A percentile compares a stretch with the other conserved stretches of the same genome.
These are phyloP conservation scores for Ceratobasidium sp. DNA, from an alignment of 1,284 basidiomycete genomes.

Conservation along the genomic window DNA sequence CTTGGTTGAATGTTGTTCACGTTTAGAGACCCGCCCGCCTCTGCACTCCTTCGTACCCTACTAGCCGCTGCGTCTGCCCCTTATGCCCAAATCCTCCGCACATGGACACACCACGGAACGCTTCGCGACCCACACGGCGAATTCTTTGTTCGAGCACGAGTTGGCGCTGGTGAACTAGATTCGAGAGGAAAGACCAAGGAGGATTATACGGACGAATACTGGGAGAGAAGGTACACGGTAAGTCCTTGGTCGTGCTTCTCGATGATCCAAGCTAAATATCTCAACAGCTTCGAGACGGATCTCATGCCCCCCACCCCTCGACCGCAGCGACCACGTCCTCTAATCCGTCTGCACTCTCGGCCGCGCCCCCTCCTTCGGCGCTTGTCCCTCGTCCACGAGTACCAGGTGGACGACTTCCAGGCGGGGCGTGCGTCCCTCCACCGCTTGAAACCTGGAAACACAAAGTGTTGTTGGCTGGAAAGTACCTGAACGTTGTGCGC, in stretches of 20 bases:
- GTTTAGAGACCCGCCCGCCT: conserved; percentile 78
- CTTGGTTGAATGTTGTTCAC: neutral
- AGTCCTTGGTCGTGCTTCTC: conserved; percentile 79
- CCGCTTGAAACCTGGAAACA: conserved; percentile 92
- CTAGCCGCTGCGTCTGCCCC: no score
- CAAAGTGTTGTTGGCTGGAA: conserved; percentile 91
- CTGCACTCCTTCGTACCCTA: conserved; percentile 77
- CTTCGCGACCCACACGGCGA: no score
- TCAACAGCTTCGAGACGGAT: conserved; percentile 10
- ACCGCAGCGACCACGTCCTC: conserved; percentile 19
- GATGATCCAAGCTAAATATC: conserved; percentile 64
- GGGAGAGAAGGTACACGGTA: no score
- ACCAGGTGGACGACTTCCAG: conserved; percentile 77
- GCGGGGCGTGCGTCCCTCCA: conserved; percentile 85
- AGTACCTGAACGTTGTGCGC: conserved; percentile 94
- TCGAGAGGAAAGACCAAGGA: no score
- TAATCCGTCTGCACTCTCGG: conserved; percentile 12
- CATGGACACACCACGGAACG: conserved; percentile 82
- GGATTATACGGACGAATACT: no score
- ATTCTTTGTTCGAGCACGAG: no score
- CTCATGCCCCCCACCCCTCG: conserved; percentile 33
- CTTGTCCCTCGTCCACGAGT: conserved; percentile 64
- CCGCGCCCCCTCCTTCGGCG: conserved; percentile 27
- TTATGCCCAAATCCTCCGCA: no score
- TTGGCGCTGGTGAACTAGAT: no score